These are phyloP conservation scores for Coemansia sp. DNA, from an alignment of 192 early-diverging fungal species.

Conservation along the genomic window DNA sequence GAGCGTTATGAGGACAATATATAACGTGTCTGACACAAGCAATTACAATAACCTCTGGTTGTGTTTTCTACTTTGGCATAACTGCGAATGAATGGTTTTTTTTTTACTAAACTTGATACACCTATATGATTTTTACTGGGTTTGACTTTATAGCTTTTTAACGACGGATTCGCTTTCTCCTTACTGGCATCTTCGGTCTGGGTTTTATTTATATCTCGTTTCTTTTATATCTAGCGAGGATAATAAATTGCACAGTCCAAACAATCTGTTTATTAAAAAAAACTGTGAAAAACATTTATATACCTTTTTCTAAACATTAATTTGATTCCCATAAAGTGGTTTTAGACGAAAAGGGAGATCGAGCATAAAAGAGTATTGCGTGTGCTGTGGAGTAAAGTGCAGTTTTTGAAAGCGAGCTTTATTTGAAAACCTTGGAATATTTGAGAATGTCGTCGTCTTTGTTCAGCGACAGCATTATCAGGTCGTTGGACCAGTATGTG, in stretches of 20 bases:
- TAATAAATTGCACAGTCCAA: slow-evolving; percentile 7
- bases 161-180: not conserved
- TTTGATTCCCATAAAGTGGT: too few species aligned
- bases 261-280: not conserved
- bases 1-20: slow-evolving; percentile 15
- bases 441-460: not conserved
- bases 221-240: not conserved
- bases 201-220: slow-evolving; percentile 14
- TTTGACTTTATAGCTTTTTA: slow-evolving; percentile 1
- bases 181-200: slow-evolving; percentile 2
- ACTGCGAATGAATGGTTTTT: too few species aligned
- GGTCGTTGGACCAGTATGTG: slow-evolving; percentile 1
- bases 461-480: slow-evolving; percentile 18
- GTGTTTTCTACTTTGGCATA: too few species aligned
- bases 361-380: too few species aligned
- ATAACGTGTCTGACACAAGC: slow-evolving; percentile 10
- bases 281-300: not conserved
- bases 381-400: too few species aligned
- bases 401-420: too few species aligned
- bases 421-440: not conserved
- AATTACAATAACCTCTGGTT: too few species aligned
- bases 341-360: too few species aligned
- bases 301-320: too few species aligned
- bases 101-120: too few species aligned
- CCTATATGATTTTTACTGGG: too few species aligned